Percentiles rank a stretch among this genome's conserved stretches.
Evolutionary conservation across 352 stramenopile species (phyloP).

Genomic region (Peronospora destructor): DNA sequence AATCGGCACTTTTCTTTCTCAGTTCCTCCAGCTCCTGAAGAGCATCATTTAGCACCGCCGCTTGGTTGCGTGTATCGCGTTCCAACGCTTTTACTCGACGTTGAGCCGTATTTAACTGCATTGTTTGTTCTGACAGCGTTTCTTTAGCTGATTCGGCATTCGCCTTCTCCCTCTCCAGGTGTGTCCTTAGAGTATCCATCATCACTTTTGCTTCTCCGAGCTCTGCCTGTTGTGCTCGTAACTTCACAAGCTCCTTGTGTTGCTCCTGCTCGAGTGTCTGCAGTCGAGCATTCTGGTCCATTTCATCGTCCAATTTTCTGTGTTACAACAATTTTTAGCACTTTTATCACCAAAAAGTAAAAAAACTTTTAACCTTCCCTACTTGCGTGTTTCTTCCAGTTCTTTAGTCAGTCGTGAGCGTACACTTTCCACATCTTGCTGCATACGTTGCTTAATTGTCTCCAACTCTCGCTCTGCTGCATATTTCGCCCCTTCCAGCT

Average conservation of each 20-base stretch:
- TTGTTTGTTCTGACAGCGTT: constrained; percentile 59
- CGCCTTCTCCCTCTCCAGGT: constrained; percentile 52
- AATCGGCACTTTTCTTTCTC: constrained; percentile 65
- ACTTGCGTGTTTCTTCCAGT: constrained; percentile 74
- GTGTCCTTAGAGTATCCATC: constrained; percentile 39
- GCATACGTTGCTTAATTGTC: constrained; percentile 74
- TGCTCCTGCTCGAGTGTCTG: constrained; percentile 78
- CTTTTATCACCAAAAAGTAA: background rate
- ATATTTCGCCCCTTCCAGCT: constrained; percentile 72
- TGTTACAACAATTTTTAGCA: constrained; percentile 4
- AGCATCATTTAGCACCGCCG: constrained; percentile 42
- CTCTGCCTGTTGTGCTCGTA: constrained; percentile 66
- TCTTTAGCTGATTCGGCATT: constrained; percentile 73
- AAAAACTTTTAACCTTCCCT: constrained; percentile 3
- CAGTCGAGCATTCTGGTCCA: constrained; percentile 64
- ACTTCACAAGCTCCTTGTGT: constrained; percentile 65
- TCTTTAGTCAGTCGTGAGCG: constrained; percentile 54
- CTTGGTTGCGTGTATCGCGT: constrained; percentile 48
- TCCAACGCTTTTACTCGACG: constrained; percentile 70
- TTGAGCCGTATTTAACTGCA: constrained; percentile 52
- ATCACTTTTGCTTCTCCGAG: constrained; percentile 52
- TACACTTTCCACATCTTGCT: constrained; percentile 63
- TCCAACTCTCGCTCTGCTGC: constrained; percentile 70
- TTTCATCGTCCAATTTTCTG: constrained; percentile 66
- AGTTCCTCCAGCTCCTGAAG: constrained; percentile 66